Conservation (phyloP, 2,329 filamentous ascomycete species). For the Tolypocladium ovalisporum region DNA sequence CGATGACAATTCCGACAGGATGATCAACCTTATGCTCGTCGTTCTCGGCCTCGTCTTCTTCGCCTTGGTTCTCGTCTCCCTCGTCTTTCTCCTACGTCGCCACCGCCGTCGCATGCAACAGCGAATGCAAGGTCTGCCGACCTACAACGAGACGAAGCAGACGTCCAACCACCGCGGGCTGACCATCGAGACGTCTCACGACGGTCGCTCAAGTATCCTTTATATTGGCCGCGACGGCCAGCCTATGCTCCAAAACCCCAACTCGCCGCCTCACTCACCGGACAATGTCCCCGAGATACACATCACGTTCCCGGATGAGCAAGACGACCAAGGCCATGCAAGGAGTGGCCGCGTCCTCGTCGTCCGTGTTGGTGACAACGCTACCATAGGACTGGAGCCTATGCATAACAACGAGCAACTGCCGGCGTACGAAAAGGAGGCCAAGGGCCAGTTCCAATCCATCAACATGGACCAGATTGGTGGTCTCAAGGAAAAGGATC, state of each 20-base stretch:
- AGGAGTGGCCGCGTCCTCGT: constrained; percentile 84
- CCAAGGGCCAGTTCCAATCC: constrained; percentile 73
- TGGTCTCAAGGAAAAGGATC: constrained; percentile 82
- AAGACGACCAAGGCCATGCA: constrained; percentile 71
- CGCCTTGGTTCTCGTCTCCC: constrained; percentile 54
- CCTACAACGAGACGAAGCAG: constrained; percentile 54
- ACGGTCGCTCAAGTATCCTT: constrained; percentile 57
- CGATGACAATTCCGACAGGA: constrained; percentile 35
- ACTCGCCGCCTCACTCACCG: constrained; percentile 65
- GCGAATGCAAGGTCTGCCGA: constrained; percentile 48
- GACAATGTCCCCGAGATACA: constrained; percentile 87
- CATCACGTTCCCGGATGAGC: constrained; percentile 95
- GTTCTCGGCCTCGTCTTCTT: constrained; percentile 70
- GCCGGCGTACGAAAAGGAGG: constrained; percentile 80
- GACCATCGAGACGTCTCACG: constrained; percentile 45
- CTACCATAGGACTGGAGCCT: constrained; percentile 78
- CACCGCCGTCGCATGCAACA: constrained; percentile 37
- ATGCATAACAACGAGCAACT: constrained; percentile 67
- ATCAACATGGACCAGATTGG: constrained; percentile 93
- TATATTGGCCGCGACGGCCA: constrained; percentile 69
- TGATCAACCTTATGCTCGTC: constrained; percentile 68
- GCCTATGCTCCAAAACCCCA: constrained; percentile 65
- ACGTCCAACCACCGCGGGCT: constrained; percentile 42
- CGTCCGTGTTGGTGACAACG: constrained; percentile 79
- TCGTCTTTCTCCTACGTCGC: constrained; percentile 64